Percentiles rank a stretch among this genome's conserved stretches.
phyloP scores from a whole-genome alignment of 164 flowering plant species.

The Aristolochia fimbriata region DNA sequence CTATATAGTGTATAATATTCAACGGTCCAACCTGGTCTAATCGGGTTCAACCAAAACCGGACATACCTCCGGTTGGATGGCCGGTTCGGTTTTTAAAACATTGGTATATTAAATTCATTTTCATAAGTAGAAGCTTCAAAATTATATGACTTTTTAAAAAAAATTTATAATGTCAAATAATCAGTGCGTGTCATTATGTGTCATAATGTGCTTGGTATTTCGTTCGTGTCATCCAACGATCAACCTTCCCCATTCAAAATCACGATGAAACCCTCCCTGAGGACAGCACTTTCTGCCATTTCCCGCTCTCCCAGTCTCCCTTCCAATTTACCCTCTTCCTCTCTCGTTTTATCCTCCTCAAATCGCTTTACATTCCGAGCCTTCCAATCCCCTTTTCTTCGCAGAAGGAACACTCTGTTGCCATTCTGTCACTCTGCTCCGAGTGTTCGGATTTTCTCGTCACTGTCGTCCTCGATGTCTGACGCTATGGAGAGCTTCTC shows the following conservation, averaged over 20 bases:
- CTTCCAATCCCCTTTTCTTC: neutral
- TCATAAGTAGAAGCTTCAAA: too few relatives aligned
- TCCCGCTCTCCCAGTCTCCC: neutral
- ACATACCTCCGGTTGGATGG: too few relatives aligned
- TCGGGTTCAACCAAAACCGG: too few relatives aligned
- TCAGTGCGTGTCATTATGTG: too few relatives aligned
- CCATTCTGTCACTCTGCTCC: neutral
- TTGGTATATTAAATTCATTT: too few relatives aligned
- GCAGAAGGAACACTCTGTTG: neutral
- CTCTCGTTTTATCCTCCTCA: neutral
- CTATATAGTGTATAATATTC: too few relatives aligned
- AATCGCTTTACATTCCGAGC: neutral
- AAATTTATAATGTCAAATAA: too few relatives aligned
- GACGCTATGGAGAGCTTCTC: constrained; percentile 1
- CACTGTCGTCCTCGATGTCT: neutral
- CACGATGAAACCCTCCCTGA: neutral
- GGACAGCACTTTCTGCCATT: neutral
- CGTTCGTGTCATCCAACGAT: too few relatives aligned
- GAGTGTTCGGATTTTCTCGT: neutral
- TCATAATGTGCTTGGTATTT: too few relatives aligned
- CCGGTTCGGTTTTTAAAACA: too few relatives aligned
- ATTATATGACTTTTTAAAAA: too few relatives aligned
- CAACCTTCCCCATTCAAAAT: neutral
- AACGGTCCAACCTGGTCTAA: too few relatives aligned
- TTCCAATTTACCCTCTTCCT: neutral